These are phyloP conservation scores for Plantago ovata DNA, from an alignment of 257 asterid genomes.

Conservation along the genomic window DNA sequence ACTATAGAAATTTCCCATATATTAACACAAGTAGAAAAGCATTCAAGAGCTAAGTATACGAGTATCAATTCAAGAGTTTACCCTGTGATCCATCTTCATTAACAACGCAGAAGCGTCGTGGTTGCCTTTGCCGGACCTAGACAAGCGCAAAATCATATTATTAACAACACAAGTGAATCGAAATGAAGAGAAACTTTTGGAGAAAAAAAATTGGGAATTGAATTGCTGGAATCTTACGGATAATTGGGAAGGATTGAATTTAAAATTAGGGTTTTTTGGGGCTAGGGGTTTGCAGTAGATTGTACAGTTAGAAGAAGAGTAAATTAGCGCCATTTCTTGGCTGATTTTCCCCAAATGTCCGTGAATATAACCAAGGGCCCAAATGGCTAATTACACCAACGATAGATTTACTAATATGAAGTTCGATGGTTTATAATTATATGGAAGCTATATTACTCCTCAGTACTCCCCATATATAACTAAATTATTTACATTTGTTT, in stretches of 20 bases:
- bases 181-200: not conserved
- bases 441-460: no score
- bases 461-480: no score
- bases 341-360: no score
- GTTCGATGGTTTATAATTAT: no score
- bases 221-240: slow-evolving; percentile 17
- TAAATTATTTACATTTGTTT: no score
- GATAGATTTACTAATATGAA: no score
- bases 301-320: slow-evolving; percentile 22
- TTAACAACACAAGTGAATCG: not conserved
- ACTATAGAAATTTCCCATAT: slow-evolving; percentile 2
- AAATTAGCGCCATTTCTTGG: slow-evolving; percentile 48
- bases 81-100: slow-evolving; percentile 32
- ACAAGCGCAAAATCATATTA: not conserved
- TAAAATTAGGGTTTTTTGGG: slow-evolving; percentile 31
- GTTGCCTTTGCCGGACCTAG: slow-evolving; percentile 26
- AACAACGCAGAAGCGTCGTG: slow-evolving; percentile 23
- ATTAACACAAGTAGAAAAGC: not conserved
- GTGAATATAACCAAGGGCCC: no score
- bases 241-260: slow-evolving; percentile 22
- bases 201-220: not conserved
- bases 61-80: slow-evolving; percentile 6
- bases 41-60: not conserved
- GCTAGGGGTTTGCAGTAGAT: slow-evolving; percentile 23
- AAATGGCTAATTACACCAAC: no score